Base-by-base conservation (phyloP, 169 alveolate genomes). In the Theileria sp. region DNA sequence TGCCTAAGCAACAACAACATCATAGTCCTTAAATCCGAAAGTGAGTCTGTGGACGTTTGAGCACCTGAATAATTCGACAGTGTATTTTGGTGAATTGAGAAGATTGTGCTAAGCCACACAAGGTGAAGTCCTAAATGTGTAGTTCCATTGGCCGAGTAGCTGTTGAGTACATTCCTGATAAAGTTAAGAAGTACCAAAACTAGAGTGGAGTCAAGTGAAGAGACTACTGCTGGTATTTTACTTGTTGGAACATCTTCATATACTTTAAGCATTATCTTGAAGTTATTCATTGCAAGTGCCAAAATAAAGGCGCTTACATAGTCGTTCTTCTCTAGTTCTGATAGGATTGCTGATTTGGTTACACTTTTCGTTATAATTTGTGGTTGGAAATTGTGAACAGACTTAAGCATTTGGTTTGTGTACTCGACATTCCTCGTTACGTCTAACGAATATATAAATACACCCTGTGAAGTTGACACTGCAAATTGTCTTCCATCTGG, bases 291-390 rank as follows among this genome's bases (percentile, higher is more conserved):
- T 13, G 96, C 96, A 36, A 93, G 77, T 26, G 94, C 87, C 62
- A 93, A 69, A 23, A 93, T 87, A 71, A 93, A 89, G 4, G 95
- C 93, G 62, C 83, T 74, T 28, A 71, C 67, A 74, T 84, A 87
- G 38, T 93, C 95, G 13, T 86, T 83, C n/a, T 79, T 75, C 73
- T 84, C 81, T 36, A 93, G 68, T 7, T 91, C 74, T 13, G 56
- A 21, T 30, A 86, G 75, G 25, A 93, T 88, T 71, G 92, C 87
- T 0, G 75, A 75, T 13, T 81, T 54, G 79, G 88, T 93, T 34
- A 93, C 96, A 44, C 92, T 90, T 68, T 93, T 88, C 15, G 96
- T 93, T 49, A 93, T 71, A 60, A 87, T 83, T 54, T 92, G 94
- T 21, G 92, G 92, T 75, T 88, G 88, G 84, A 92, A 93, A 9